Base-by-base conservation (phyloP, 805 yeast genomes). In the Saturnispora kantuleensis region DNA sequence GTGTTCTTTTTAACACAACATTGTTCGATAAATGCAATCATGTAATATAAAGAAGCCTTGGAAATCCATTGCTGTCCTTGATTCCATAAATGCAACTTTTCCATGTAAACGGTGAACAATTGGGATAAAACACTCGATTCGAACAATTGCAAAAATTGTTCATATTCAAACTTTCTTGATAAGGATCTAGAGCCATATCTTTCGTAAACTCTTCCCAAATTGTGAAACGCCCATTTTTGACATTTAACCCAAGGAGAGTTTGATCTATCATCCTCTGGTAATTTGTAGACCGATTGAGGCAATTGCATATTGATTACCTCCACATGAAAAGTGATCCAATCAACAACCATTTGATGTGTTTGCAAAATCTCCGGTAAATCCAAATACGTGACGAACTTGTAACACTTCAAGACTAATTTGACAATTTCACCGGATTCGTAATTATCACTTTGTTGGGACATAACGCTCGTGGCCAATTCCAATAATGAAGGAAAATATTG, bases 191-290 rank as follows among this genome's bases (percentile, higher is more conserved):
- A 73, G 1, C 82, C 86, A 57, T 83, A 88, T 53, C 90, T 72
- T 43, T 72, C 73, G 55, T 84, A 84, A 3, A 88, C 59, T 52
- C 94, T 74, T 52, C 71, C 74, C 35, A 89, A 59, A 59, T 85
- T 87, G 18, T 86, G 87, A 56, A 79, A 79, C 1, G 94, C 77
- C 97, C 97, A 90, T 61, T 90, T 93, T 66, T 74, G 89, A 53
- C 78, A 75, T 64, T 78, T 90, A 57, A 68, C 80, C 82, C 82
- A 84, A 40, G 77, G 81, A 53, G 74, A 68, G 16, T 63, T 52
- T 39, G 65, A 68, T 41, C 77, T 68, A 35, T 77, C 81, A 17
- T 74, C 72, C 7, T 68, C 69, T 39, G 76, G 79, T n/a, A 73
- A 54, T 15, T 69, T 67, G 48, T 70, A 47, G 2, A 77, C 76